Conservation (phyloP, 306 rosid species). For the Clitoria ternatea region DNA sequence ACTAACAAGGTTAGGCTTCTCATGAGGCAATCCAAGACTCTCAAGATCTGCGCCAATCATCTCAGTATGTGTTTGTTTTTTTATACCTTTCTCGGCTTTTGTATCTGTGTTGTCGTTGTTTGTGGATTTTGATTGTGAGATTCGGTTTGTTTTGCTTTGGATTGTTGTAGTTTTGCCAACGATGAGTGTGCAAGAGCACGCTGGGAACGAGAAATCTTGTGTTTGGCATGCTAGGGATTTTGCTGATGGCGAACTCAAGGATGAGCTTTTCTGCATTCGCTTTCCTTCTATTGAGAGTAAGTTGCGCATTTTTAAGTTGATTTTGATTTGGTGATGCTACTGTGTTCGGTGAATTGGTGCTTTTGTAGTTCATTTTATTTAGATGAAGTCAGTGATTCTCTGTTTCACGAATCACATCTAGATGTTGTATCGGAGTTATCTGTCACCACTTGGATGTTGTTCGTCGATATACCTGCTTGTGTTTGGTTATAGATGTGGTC, state of each 20-base stretch:
- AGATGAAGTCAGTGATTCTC: not conserved
- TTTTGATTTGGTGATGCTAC: not conserved
- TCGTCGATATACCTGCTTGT: not conserved
- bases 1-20: constrained; percentile 83
- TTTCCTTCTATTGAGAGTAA: constrained; percentile 91
- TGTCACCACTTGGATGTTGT: not conserved
- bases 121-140: not conserved
- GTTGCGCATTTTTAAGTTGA: not conserved
- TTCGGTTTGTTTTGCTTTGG: not conserved
- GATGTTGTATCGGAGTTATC: not conserved
- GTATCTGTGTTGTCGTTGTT: not conserved
- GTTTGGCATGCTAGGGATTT: constrained; percentile 97
- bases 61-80: constrained; percentile 44
- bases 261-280: constrained; percentile 94
- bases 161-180: constrained; percentile 55
- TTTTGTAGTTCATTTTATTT: not conserved
- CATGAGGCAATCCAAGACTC: constrained; percentile 97
- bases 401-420: not conserved
- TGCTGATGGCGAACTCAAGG: constrained; percentile 95
- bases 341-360: not conserved
- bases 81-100: not conserved
- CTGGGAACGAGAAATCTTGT: constrained; percentile 91
- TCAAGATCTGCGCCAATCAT: constrained; percentile 99
- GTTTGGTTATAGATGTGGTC: not conserved
- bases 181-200: constrained; percentile 88